phyloP scores from a whole-genome alignment of 2,329 filamentous ascomycete species.

The Anthostomella pinea region DNA sequence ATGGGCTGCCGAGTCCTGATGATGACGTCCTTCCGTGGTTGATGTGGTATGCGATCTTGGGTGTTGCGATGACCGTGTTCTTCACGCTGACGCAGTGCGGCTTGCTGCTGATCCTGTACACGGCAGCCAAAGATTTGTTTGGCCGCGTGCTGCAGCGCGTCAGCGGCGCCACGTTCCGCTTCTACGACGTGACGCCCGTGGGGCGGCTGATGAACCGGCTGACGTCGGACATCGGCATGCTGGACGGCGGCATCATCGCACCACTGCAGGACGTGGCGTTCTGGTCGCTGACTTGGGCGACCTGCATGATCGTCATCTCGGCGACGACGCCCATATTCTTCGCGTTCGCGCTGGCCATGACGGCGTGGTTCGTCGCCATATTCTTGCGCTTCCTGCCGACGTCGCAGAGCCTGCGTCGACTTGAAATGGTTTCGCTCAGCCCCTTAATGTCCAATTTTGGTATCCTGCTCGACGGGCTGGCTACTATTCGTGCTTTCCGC shows the following conservation, averaged over 20 bases:
- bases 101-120: conserved; percentile 75
- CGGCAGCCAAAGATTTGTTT: conserved; percentile 74
- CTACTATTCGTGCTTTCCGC: conserved; percentile 80
- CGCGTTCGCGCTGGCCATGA: conserved; percentile 66
- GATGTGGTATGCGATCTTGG: conserved; percentile 65
- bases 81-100: conserved; percentile 62
- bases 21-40: conserved; percentile 73
- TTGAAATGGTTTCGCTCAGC: conserved; percentile 87
- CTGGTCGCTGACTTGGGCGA: conserved; percentile 66
- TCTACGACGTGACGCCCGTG: conserved; percentile 86
- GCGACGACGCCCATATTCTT: conserved; percentile 76
- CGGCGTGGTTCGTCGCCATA: conserved; percentile 65
- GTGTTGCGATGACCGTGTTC: conserved; percentile 55
- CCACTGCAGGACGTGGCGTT: conserved; percentile 72
- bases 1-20: conserved; percentile 62
- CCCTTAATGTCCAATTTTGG: conserved; percentile 93
- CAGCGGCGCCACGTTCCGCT: conserved; percentile 79
- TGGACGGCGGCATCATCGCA: conserved; percentile 80
- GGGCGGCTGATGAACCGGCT: conserved; percentile 89
- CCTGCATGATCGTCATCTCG: conserved; percentile 74
- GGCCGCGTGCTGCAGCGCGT: conserved; percentile 68
- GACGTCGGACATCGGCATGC: conserved; percentile 83
- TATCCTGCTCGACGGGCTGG: conserved; percentile 78
- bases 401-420: conserved; percentile 75
- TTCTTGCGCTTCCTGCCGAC: conserved; percentile 78